Conservation (phyloP, 768 basidiomycete genomes). For the Sporobolomyces phaffii region DNA sequence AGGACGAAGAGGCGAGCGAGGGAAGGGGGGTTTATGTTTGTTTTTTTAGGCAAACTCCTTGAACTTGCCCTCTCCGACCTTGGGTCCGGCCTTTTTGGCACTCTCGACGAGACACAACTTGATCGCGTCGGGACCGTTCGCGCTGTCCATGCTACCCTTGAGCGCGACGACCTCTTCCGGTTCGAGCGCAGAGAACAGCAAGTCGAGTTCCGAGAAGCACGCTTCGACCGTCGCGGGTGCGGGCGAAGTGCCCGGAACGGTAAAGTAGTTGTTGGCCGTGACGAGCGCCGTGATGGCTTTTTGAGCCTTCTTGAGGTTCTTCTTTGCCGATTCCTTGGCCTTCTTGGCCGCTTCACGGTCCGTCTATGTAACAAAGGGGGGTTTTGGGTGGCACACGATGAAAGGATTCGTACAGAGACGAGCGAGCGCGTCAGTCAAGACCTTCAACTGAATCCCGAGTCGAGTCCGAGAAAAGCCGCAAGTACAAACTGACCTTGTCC, state of each 20-base stretch:
- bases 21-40: no score
- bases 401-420: no score
- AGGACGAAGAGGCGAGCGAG: no score
- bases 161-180: conserved; percentile 48
- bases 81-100: conserved; percentile 43
- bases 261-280: conserved; percentile 50
- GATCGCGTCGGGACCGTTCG: conserved; percentile 41
- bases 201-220: conserved; percentile 49
- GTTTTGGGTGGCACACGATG: no score
- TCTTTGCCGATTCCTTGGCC: conserved; percentile 58
- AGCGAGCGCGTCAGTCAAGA: neutral
- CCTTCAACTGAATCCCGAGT: neutral
- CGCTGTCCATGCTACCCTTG: conserved; percentile 48
- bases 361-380: no score
- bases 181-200: conserved; percentile 47
- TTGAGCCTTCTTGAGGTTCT: conserved; percentile 41
- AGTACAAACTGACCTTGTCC: conserved; percentile 58
- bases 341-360: conserved; percentile 89
- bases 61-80: conserved; percentile 44
- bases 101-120: conserved; percentile 43
- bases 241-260: conserved; percentile 45
- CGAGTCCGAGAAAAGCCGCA: neutral
- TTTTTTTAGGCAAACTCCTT: conserved; percentile 46
- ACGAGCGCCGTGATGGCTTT: conserved; percentile 49
- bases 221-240: conserved; percentile 48